Conservation (phyloP, 2,329 filamentous ascomycete genomes). For the Lecanicillium sp. region DNA sequence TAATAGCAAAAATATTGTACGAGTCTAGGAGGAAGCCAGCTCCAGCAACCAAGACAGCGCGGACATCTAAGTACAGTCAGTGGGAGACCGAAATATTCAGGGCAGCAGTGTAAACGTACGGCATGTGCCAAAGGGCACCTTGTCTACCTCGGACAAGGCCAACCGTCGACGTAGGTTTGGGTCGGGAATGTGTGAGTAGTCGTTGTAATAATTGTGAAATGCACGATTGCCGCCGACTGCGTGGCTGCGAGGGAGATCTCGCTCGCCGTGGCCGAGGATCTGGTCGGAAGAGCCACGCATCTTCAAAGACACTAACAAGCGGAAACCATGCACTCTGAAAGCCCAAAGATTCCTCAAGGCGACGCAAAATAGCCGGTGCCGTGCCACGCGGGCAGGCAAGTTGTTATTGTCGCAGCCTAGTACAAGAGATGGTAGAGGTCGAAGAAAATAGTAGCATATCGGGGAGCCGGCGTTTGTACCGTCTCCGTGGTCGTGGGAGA, state of each 20-base stretch:
- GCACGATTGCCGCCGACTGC: slow-evolving; percentile 59
- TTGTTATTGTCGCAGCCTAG: too few relatives aligned
- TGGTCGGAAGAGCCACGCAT: slow-evolving; percentile 21
- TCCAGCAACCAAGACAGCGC: slow-evolving; percentile 67
- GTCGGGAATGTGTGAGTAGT: slow-evolving; percentile 57
- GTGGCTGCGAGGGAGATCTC: slow-evolving; percentile 22
- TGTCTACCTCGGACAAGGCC: slow-evolving; percentile 72
- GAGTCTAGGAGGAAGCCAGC: slow-evolving; percentile 80
- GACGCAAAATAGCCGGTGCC: too few relatives aligned
- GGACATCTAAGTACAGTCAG: slow-evolving; percentile 42
- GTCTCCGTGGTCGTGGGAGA: too few relatives aligned
- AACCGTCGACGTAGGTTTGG: slow-evolving; percentile 70
- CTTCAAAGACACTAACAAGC: too few relatives aligned
- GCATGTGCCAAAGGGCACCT: slow-evolving; percentile 68
- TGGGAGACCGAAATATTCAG: neutral
- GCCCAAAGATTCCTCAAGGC: too few relatives aligned
- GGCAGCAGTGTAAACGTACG: slow-evolving; percentile 38
- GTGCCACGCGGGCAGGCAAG: too few relatives aligned
- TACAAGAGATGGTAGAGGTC: too few relatives aligned
- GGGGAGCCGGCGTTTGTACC: too few relatives aligned
- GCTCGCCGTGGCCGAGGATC: slow-evolving; percentile 33
- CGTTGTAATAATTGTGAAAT: slow-evolving; percentile 69
- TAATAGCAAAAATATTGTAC: slow-evolving; percentile 77
- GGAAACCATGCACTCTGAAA: too few relatives aligned
- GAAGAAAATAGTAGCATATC: too few relatives aligned